Conservation (phyloP, 208 protist species). For the Acanthamoeba rhysodes region DNA sequence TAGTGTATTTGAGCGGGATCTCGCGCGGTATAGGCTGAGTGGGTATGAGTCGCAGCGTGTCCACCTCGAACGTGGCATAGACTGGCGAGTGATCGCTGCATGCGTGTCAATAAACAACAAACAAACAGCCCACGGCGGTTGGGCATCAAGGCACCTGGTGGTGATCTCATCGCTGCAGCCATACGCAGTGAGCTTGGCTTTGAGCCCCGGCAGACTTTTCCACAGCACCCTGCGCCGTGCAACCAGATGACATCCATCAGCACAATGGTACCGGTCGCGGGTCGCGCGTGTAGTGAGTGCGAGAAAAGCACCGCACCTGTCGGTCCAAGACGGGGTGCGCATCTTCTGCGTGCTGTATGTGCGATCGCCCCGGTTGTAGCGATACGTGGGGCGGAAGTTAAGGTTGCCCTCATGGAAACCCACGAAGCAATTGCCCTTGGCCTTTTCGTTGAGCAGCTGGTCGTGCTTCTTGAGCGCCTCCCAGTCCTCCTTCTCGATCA, state of each 20-base stretch:
- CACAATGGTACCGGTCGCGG: neutral
- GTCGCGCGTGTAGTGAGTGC: neutral
- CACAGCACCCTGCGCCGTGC: slow-evolving; percentile 46
- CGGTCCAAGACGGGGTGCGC: slow-evolving; percentile 69
- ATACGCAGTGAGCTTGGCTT: slow-evolving; percentile 46
- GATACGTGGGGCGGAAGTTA: slow-evolving; percentile 87
- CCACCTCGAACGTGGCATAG: slow-evolving; percentile 48
- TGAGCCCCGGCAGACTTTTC: slow-evolving; percentile 16
- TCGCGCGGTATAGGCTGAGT: neutral
- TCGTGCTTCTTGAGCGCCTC: slow-evolving; percentile 70
- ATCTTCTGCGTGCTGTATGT: slow-evolving; percentile 66
- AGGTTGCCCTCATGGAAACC: slow-evolving; percentile 83
- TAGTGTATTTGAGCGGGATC: slow-evolving; percentile 15
- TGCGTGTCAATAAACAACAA: neutral
- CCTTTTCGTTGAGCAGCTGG: slow-evolving; percentile 71
- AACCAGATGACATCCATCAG: neutral
- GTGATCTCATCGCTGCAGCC: slow-evolving; percentile 71
- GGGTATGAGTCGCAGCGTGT: slow-evolving; percentile 1
- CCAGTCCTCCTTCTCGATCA: slow-evolving; percentile 72
- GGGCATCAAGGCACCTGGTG: slow-evolving; percentile 14
- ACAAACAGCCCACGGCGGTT: neutral
- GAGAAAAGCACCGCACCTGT: slow-evolving; percentile 18
- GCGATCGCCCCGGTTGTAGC: slow-evolving; percentile 60
- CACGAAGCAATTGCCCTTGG: slow-evolving; percentile 77
- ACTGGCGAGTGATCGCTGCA: slow-evolving; percentile 74